Conservation (phyloP, 768 basidiomycete genomes). For the Steccherinum ochraceum region DNA sequence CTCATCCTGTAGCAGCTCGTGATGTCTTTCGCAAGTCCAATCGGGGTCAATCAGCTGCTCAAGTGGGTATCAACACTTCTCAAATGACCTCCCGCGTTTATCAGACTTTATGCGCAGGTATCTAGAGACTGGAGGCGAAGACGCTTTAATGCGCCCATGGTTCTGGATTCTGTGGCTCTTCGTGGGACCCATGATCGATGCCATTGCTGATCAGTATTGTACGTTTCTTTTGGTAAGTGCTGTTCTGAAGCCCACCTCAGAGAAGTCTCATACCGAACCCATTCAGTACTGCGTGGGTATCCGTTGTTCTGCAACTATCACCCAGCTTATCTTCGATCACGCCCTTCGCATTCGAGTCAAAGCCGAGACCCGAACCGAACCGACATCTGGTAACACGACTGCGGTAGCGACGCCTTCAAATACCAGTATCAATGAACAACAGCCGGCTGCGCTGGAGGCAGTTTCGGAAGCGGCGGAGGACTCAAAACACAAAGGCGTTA, state of each 20-base stretch:
- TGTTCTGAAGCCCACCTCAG: neutral
- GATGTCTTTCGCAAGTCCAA: slow-evolving; percentile 18
- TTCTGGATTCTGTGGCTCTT: slow-evolving; percentile 58
- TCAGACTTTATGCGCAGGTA: slow-evolving; percentile 32
- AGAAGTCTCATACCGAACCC: neutral
- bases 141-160: slow-evolving; percentile 52
- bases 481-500: slow-evolving; percentile 25
- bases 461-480: neutral
- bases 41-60: slow-evolving; percentile 27
- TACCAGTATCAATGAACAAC: slow-evolving; percentile 1
- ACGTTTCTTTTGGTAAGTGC: slow-evolving; percentile 10
- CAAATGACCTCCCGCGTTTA: neutral
- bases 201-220: slow-evolving; percentile 5
- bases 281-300: slow-evolving; percentile 1
- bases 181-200: slow-evolving; percentile 25
- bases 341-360: slow-evolving; percentile 12
- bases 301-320: slow-evolving; percentile 6
- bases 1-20: neutral
- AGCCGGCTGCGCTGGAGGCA: neutral
- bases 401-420: neutral
- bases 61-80: slow-evolving; percentile 11
- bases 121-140: slow-evolving; percentile 46
- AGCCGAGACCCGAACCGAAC: slow-evolving; percentile 4
- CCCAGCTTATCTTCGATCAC: slow-evolving; percentile 11
- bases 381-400: slow-evolving; percentile 3